A percentile compares a stretch with the other conserved stretches of the same genome.
phyloP scores from a whole-genome alignment of 2,329 filamentous ascomycete genomes.

The Alternaria brassicae region DNA sequence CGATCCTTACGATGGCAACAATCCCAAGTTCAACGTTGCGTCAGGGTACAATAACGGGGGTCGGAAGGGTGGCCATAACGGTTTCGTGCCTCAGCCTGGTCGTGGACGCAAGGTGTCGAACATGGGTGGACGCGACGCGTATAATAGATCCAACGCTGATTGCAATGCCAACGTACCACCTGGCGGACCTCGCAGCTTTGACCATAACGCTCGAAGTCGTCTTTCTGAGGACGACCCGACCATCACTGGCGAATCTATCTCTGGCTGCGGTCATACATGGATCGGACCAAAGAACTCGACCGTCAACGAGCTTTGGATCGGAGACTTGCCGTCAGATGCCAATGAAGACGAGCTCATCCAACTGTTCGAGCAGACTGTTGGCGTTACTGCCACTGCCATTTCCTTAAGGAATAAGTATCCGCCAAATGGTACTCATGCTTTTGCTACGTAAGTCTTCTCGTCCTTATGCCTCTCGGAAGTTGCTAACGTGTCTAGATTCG shows the following conservation, averaged over 20 bases:
- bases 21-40: slow-evolving; percentile 27
- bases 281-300: slow-evolving; percentile 40
- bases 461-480: not conserved
- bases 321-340: slow-evolving; percentile 29
- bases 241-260: slow-evolving; percentile 26
- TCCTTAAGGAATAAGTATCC: slow-evolving; percentile 6
- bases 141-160: slow-evolving; percentile 20
- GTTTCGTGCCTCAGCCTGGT: slow-evolving; percentile 18
- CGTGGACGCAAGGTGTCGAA: slow-evolving; percentile 34
- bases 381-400: slow-evolving; percentile 16
- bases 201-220: not conserved
- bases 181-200: slow-evolving; percentile 5
- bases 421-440: slow-evolving; percentile 22
- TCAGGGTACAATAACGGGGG: slow-evolving; percentile 13
- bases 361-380: slow-evolving; percentile 26
- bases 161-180: slow-evolving; percentile 5
- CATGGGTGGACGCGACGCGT: slow-evolving; percentile 15
- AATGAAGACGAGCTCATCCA: slow-evolving; percentile 19
- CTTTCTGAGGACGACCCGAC: slow-evolving; percentile 23
- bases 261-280: slow-evolving; percentile 37
- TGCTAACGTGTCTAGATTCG: slow-evolving; percentile 28
- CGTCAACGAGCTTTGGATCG: slow-evolving; percentile 39
- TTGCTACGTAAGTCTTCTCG: slow-evolving; percentile 24
- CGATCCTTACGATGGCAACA: slow-evolving; percentile 11
- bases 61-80: slow-evolving; percentile 22